These are phyloP conservation scores for Pichia sp. DNA, from an alignment of 1,139 yeast species.

Conservation along the genomic window DNA sequence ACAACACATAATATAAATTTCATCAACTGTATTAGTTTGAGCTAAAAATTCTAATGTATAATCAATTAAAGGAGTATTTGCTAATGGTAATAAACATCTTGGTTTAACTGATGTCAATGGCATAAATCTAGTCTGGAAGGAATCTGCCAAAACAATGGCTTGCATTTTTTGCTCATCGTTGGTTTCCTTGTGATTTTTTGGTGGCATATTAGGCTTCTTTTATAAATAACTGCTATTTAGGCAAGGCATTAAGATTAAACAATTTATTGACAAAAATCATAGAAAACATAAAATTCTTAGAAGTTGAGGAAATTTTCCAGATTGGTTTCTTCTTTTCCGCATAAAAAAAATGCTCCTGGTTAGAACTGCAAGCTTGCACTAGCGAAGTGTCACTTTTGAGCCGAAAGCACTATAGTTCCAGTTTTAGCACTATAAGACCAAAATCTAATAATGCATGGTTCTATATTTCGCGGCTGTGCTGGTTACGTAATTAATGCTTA, in stretches of 20 bases:
- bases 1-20: slow-evolving; percentile 83
- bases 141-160: slow-evolving; percentile 90
- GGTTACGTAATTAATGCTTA: too few species aligned
- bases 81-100: slow-evolving; percentile 83
- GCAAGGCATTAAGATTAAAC: not conserved
- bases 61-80: slow-evolving; percentile 88
- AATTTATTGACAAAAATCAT: not conserved
- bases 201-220: slow-evolving; percentile 15
- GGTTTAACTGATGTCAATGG: slow-evolving; percentile 84
- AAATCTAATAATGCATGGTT: too few species aligned
- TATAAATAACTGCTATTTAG: not conserved
- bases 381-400: too few species aligned
- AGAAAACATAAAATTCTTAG: not conserved
- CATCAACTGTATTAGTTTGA: slow-evolving; percentile 72
- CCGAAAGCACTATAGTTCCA: too few species aligned
- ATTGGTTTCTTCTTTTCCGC: too few species aligned
- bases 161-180: slow-evolving; percentile 70
- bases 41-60: slow-evolving; percentile 93
- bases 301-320: too few species aligned
- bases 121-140: slow-evolving; percentile 86
- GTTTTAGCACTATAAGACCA: too few species aligned
- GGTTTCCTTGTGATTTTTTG: slow-evolving; percentile 18
- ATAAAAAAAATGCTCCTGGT: too few species aligned
- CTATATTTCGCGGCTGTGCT: too few species aligned
- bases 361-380: too few species aligned